These are phyloP conservation scores for Pistacia vera DNA, from an alignment of 345 rosid species.

Conservation along the genomic window DNA sequence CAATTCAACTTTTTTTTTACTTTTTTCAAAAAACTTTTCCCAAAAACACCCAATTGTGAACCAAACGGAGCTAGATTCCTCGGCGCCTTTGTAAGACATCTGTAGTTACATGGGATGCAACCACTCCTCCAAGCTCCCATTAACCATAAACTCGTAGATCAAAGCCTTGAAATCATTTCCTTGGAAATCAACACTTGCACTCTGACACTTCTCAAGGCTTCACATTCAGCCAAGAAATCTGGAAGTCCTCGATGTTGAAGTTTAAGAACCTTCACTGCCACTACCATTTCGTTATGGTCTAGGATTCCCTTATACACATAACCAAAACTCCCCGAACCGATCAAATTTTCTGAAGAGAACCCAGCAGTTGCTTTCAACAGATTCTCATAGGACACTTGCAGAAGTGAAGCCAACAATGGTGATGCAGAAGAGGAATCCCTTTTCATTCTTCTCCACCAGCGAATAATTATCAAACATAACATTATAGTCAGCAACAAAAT, in stretches of 20 bases:
- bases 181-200: constrained; percentile 22
- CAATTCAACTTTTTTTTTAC: no score
- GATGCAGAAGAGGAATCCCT: neutral
- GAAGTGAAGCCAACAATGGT: neutral
- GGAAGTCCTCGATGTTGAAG: constrained; percentile 2
- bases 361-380: constrained; percentile 29
- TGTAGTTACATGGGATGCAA: constrained; percentile 2
- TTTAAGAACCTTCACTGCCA: no score
- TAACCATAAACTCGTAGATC: constrained; percentile 16
- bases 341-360: constrained; percentile 24
- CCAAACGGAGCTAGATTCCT: no score
- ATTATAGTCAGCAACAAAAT: constrained; percentile 4
- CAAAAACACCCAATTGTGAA: no score
- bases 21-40: no score
- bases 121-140: constrained; percentile 17
- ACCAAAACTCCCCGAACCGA: constrained; percentile 31
- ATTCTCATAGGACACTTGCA: constrained; percentile 19
- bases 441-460: no score
- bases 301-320: constrained; percentile 28
- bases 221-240: constrained; percentile 30
- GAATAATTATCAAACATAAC: neutral
- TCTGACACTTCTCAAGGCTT: constrained; percentile 7
- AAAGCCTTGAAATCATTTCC: constrained; percentile 37
- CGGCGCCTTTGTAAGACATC: neutral
- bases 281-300: neutral